Evolutionary conservation across 2,329 filamentous ascomycete genomes (phyloP).

Genomic region (Venturiaceae sp.): DNA sequence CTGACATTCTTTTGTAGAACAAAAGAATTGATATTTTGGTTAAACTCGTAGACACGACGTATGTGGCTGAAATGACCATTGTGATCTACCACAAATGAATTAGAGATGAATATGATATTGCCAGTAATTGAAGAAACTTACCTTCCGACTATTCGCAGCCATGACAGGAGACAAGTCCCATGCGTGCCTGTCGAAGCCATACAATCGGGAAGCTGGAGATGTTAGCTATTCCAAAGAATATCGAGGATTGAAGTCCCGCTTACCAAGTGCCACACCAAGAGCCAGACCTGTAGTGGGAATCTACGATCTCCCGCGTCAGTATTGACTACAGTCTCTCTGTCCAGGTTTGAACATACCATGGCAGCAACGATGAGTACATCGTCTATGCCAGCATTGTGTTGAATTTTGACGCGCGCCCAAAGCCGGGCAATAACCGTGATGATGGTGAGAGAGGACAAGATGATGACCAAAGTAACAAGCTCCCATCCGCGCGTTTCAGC

Average conservation of each 20-base stretch:
- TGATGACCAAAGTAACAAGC: constrained; percentile 30
- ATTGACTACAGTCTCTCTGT: neutral
- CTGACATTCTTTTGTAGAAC: constrained; percentile 33
- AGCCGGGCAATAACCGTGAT: constrained; percentile 33
- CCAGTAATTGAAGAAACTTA: neutral
- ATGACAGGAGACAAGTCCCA: constrained; percentile 6
- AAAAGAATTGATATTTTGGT: constrained; percentile 24
- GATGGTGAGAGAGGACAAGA: constrained; percentile 29
- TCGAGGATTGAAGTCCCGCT: neutral
- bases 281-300: constrained; percentile 21
- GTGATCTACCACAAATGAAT: constrained; percentile 10
- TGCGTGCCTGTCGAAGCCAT: constrained; percentile 9
- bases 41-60: constrained; percentile 17
- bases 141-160: constrained; percentile 4
- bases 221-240: neutral
- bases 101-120: constrained; percentile 17
- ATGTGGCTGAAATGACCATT: constrained; percentile 14
- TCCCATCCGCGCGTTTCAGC: constrained; percentile 25
- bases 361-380: constrained; percentile 35
- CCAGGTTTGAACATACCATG: constrained; percentile 19
- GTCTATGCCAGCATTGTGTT: constrained; percentile 36
- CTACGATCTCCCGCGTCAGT: neutral
- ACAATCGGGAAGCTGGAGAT: neutral
- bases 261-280: constrained; percentile 12
- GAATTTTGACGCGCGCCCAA: constrained; percentile 35